Evolutionary conservation across 2,329 filamentous ascomycete species (phyloP), one percentile per base, ranked within the genome.

Genomic region (Pseudogymnoascus sp.): DNA sequence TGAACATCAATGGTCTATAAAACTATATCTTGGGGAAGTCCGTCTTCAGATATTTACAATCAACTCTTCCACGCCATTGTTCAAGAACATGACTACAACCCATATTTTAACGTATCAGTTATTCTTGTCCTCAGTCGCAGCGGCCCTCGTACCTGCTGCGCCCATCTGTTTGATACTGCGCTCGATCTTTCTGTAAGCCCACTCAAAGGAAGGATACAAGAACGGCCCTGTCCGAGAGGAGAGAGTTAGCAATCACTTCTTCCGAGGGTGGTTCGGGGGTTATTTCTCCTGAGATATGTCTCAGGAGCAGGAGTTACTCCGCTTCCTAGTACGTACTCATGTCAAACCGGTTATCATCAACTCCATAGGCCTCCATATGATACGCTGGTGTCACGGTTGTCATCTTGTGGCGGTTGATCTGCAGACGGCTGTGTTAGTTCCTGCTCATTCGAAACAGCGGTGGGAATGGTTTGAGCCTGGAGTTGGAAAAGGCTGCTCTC

Each of bases 371-470:
- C 62, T 78, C 74, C n/a, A 63, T 65, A 62, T 73, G 71, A 37
- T 67, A 66, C 8, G 64, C 39, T 0, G 81, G 81, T 7, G 82
- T 83, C 64, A 83, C 72, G 8, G 79, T 79, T 2, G 81, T 84
- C 77, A 82, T 81, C 73, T 87, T 87, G 69, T 87, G 85, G 10
- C 85, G 73, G 70, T 87, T 88, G 68, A 86, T 83, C 0, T 78
- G 77, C 70, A 85, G 83, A 66, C 77, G 63, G 29, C 45, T 7
- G 16, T 2, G 47, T 57, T 18, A 57, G n/a, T 34, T 57, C 18
- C 26, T 12, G n/a, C 10, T 34, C 5, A 18, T 57, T 57, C 16
- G 1, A 31, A 12, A 31, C 12, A 26, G 23, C n/a, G 7, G 1
- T 16, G 3, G n/a, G n/a, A 5, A 5, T 54, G 10, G 47, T 11